Evolutionary conservation across 1,284 basidiomycete genomes (phyloP).

Genomic region (Moniliophthora roreri): DNA sequence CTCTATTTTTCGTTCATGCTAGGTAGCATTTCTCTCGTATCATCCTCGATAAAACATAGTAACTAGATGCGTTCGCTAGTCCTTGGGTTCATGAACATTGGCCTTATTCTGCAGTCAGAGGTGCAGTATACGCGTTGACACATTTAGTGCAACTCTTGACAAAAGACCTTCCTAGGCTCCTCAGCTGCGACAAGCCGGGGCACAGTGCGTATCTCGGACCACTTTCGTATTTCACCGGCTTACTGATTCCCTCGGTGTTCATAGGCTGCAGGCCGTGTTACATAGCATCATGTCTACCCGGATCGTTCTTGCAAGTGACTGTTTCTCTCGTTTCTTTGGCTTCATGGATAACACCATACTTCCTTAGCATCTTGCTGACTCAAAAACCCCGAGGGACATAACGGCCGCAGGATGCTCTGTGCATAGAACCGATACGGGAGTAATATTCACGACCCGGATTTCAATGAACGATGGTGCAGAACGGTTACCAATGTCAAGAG

Average conservation of each 20-base stretch:
- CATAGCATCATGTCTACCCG: slow-evolving; percentile 25
- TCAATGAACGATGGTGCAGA: background rate
- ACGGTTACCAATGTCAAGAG: background rate
- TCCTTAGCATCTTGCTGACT: slow-evolving; percentile 7
- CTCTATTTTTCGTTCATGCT: slow-evolving; percentile 25
- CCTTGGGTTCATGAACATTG: slow-evolving; percentile 20
- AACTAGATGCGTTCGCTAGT: no score
- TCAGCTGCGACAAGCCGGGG: slow-evolving; percentile 19
- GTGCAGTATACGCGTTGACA: slow-evolving; percentile 8
- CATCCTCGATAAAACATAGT: no score
- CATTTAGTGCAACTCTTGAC: background rate
- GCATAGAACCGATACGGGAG: background rate
- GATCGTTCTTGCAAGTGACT: slow-evolving; percentile 17
- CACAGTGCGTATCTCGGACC: slow-evolving; percentile 17
- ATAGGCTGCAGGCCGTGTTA: slow-evolving; percentile 20
- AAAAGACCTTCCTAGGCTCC: slow-evolving; percentile 12
- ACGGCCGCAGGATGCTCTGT: slow-evolving; percentile 10
- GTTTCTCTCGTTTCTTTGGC: background rate
- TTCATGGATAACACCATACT: background rate
- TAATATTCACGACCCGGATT: slow-evolving; percentile 9
- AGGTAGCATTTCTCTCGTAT: slow-evolving; percentile 8
- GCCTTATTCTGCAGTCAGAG: slow-evolving; percentile 16
- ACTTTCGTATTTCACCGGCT: no score
- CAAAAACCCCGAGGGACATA: slow-evolving; percentile 7
- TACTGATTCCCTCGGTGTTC: background rate